Evolutionary conservation across 257 asterid genomes (phyloP), one percentile per base, ranked within the genome.

Genomic region (Prunella vulgaris): DNA sequence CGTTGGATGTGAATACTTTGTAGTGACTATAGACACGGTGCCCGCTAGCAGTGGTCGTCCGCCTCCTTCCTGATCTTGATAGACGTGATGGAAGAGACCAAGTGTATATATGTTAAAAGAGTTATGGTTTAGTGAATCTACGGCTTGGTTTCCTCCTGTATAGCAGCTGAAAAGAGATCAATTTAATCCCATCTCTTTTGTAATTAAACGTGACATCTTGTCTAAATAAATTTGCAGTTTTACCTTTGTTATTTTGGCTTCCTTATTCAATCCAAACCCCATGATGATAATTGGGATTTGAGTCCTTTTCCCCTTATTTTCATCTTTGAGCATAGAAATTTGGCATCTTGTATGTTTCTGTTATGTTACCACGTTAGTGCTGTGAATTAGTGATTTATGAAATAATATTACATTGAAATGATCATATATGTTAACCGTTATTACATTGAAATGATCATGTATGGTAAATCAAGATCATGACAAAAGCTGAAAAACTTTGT

Each of bases 1-100:
- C 14, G 75, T 85, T 37, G 96, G 96, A 73, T 84, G 95, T 74
- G 97, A 90, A 77, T 92, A 88, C 84, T 92, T 88, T 14, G 71
- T 87, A 48, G 96, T 92, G 79, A 92, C 92, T 21, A 71, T 84
- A 71, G 88, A 90, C 33, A 80, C 83, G 90, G 73, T 90, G 73
- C 91, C 90, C 7, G 95, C 81, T 66, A 79, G 82, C 17, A 44
- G 62, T 46, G 79, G 74, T 80, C 82, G 72, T 76, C 70, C 88
- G 35, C 78, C 89, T 46, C 69, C 90, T 88, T 87, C 95, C 90
- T 87, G 95, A 87, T 88, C 95, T 86, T 69, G 81, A 81, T 33
- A 69, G 96, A 90, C 77, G 81, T 90, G 95, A 90, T 80, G 96
- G 96, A 87, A 85, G 90, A 81, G 73, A 71, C 61, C 32, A 60